phyloP scores from a whole-genome alignment of 257 asterid species.

The Ilex aquifolium region DNA sequence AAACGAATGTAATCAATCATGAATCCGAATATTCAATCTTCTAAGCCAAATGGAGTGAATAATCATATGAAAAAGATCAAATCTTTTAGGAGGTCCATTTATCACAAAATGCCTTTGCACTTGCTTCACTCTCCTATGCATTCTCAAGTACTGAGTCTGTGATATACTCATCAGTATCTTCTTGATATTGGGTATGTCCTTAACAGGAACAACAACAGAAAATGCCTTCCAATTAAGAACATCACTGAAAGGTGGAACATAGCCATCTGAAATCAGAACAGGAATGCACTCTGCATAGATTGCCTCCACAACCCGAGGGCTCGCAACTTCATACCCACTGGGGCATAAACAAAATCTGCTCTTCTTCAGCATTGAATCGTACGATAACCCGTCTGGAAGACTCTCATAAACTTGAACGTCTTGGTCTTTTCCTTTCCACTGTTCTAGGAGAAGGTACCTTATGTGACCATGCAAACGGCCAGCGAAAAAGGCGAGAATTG shows the following conservation, averaged over 20 bases:
- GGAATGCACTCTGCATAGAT: constrained; percentile 66
- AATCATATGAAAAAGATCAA: constrained; percentile 66
- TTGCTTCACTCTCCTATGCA: constrained; percentile 44
- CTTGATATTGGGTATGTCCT: constrained; percentile 48
- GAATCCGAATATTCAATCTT: constrained; percentile 40
- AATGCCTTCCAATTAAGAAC: constrained; percentile 53
- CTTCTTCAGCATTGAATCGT: constrained; percentile 31
- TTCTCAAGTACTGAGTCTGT: constrained; percentile 31
- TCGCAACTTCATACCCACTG: constrained; percentile 68
- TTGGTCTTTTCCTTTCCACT: constrained; percentile 43
- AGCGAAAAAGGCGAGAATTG: constrained; percentile 57
- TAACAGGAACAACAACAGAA: constrained; percentile 28
- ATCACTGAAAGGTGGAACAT: constrained; percentile 51
- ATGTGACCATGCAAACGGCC: constrained; percentile 55
- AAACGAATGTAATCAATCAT: constrained; percentile 1
- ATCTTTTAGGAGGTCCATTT: constrained; percentile 46
- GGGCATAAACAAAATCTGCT: constrained; percentile 66
- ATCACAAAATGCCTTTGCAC: constrained; percentile 59
- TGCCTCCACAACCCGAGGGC: constrained; percentile 68
- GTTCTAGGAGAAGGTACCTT: constrained; percentile 33
- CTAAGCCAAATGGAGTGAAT: constrained; percentile 70
- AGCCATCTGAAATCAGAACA: constrained; percentile 41
- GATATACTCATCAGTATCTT: constrained; percentile 37
- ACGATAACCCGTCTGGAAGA: constrained; percentile 27
- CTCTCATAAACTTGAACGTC: constrained; percentile 34